phyloP scores from a whole-genome alignment of 768 basidiomycete species.

The Hericium erinaceus region DNA sequence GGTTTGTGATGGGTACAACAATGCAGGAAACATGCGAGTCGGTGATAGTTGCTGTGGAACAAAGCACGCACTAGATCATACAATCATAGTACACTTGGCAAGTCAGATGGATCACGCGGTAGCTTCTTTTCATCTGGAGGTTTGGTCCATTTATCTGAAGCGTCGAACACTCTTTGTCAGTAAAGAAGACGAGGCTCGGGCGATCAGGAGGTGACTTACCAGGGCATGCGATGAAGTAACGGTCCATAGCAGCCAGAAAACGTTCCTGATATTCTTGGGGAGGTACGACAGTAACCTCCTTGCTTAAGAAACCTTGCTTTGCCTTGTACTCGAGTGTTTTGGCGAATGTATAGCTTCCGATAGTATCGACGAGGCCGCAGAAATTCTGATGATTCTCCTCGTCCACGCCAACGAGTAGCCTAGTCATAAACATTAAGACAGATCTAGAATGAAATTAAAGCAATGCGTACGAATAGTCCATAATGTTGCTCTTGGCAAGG shows the following conservation, averaged over 20 bases:
- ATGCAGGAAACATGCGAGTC: no score
- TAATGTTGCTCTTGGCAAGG: conserved; percentile 66
- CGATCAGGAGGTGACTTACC: conserved; percentile 30
- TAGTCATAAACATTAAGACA: conserved; percentile 17
- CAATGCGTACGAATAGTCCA: conserved; percentile 71
- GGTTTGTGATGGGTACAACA: no score
- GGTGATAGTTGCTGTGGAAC: no score
- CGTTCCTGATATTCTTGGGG: conserved; percentile 74
- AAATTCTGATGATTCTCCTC: conserved; percentile 55
- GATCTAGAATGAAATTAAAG: neutral
- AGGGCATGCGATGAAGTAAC: conserved; percentile 72
- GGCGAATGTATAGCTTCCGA: conserved; percentile 79
- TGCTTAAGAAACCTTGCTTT: conserved; percentile 50
- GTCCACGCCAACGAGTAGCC: conserved; percentile 67
- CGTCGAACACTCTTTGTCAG: neutral
- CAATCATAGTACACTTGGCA: conserved; percentile 25
- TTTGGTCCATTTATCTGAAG: conserved; percentile 30
- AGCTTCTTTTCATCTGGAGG: conserved; percentile 24
- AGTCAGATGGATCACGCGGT: conserved; percentile 17
- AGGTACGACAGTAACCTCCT: conserved; percentile 74
- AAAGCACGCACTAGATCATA: neutral
- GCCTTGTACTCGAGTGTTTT: conserved; percentile 84
- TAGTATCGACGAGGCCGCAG: conserved; percentile 79
- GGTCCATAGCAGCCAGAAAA: conserved; percentile 61
- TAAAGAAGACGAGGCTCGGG: neutral